Evolutionary conservation across 495 filamentous ascomycete species (phyloP).

Genomic region (Penicillium tannophilum): DNA sequence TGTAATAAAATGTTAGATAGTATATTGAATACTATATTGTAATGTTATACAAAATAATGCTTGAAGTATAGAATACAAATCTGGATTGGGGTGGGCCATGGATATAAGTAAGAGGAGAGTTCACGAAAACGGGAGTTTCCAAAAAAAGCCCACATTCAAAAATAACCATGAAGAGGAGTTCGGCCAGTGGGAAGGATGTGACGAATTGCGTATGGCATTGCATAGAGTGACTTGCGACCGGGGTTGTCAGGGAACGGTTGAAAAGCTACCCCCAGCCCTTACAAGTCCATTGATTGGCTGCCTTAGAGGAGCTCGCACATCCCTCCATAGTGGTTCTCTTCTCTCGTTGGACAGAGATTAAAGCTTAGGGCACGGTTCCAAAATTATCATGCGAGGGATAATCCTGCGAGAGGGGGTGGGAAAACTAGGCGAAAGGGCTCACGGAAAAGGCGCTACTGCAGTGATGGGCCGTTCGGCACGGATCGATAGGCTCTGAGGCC

Average conservation of each 20-base stretch:
- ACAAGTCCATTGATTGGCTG: not conserved
- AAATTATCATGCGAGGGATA: not conserved
- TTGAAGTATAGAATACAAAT: not conserved
- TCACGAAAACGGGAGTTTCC: not conserved
- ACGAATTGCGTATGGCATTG: conserved; percentile 11
- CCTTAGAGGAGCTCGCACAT: not conserved
- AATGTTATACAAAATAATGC: not conserved
- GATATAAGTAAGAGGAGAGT: not conserved
- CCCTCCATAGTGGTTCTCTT: not conserved
- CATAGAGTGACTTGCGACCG: conserved; percentile 8
- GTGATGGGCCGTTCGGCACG: conserved; percentile 3
- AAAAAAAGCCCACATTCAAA: conserved; percentile 10
- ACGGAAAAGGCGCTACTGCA: conserved; percentile 5
- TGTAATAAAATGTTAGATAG: not conserved
- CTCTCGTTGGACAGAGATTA: not conserved
- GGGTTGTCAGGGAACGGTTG: conserved; percentile 1
- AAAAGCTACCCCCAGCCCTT: not conserved
- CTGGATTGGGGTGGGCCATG: not conserved
- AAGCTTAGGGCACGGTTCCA: not conserved
- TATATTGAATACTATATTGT: not conserved
- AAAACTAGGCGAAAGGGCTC: not conserved
- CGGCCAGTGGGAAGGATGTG: conserved; percentile 8
- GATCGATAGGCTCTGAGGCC: conserved; percentile 1
- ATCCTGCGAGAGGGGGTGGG: not conserved
- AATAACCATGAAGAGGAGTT: conserved; percentile 1